A percentile compares a stretch with the other conserved stretches of the same genome.
These are phyloP conservation scores for Leptographium lundbergii DNA, from an alignment of 2,329 filamentous ascomycete genomes.

Conservation along the genomic window DNA sequence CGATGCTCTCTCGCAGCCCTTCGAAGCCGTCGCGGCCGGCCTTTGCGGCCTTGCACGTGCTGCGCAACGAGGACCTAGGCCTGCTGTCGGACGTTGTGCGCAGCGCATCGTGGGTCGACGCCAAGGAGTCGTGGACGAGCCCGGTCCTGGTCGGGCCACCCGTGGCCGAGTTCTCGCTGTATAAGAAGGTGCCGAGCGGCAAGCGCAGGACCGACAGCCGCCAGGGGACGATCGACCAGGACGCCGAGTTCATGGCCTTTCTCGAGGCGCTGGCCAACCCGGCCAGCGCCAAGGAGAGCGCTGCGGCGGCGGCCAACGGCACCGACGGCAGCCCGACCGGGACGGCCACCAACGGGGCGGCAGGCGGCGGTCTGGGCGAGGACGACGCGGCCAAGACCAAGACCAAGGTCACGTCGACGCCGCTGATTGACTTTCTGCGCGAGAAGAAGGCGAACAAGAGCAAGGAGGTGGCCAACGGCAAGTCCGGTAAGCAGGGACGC, in stretches of 20 bases:
- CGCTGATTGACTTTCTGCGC: constrained; percentile 76
- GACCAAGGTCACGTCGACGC: constrained; percentile 63
- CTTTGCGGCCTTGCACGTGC: constrained; percentile 71
- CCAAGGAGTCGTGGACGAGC: constrained; percentile 61
- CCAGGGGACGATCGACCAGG: constrained; percentile 92
- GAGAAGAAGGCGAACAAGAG: constrained; percentile 77
- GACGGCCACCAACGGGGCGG: not conserved
- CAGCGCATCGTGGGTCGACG: constrained; percentile 62
- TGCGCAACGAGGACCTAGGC: constrained; percentile 55
- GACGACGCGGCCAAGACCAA: constrained; percentile 37
- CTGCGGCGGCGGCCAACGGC: constrained; percentile 16
- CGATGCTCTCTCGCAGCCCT: constrained; percentile 35
- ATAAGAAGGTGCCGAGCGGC: constrained; percentile 66
- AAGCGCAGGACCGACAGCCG: constrained; percentile 69
- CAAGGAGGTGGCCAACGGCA: constrained; percentile 43
- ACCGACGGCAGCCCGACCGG: not conserved
- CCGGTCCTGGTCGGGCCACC: constrained; percentile 66
- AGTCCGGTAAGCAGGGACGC: constrained; percentile 38
- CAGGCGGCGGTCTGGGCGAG: constrained; percentile 15
- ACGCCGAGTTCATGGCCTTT: constrained; percentile 90
- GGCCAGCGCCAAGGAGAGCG: constrained; percentile 28
- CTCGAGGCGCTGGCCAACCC: constrained; percentile 75
- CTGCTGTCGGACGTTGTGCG: constrained; percentile 60
- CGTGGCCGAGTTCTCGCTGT: constrained; percentile 67
- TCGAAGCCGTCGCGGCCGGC: constrained; percentile 74